Evolutionary conservation across 176 grass and related monocot species (phyloP).

Genomic region (Chloris gayana): DNA sequence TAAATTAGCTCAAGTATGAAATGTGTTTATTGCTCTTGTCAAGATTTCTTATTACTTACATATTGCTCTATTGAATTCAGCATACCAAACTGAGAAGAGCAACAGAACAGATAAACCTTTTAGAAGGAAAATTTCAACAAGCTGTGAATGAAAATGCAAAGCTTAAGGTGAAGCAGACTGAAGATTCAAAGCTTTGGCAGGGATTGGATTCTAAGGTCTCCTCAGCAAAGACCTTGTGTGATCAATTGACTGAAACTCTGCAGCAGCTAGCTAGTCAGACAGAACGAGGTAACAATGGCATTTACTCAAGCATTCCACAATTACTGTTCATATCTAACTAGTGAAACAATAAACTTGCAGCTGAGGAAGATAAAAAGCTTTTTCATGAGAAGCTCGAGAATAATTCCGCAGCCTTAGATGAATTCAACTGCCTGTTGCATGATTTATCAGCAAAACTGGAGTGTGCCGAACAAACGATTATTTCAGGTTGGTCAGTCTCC

Average conservation of each 20-base stretch:
- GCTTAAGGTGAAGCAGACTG: constrained; percentile 75
- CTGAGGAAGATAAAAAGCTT: constrained; percentile 72
- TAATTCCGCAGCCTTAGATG: constrained; percentile 69
- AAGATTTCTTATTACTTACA: constrained; percentile 35
- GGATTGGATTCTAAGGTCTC: constrained; percentile 84
- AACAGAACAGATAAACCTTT: constrained; percentile 73
- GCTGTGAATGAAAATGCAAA: constrained; percentile 82
- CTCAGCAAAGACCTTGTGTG: constrained; percentile 73
- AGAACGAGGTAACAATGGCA: constrained; percentile 49
- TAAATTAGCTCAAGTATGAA: constrained; percentile 8
- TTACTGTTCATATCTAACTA: constrained; percentile 35
- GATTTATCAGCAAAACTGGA: constrained; percentile 71
- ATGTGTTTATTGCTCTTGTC: not conserved
- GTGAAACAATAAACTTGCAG: constrained; percentile 48
- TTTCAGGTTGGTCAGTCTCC: constrained; percentile 47
- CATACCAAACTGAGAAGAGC: constrained; percentile 70
- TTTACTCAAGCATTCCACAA: constrained; percentile 13
- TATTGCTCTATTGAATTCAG: constrained; percentile 33
- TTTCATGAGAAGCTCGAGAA: constrained; percentile 68
- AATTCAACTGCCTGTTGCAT: constrained; percentile 56
- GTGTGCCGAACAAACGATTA: constrained; percentile 55
- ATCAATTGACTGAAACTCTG: constrained; percentile 85
- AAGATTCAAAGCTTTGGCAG: constrained; percentile 82
- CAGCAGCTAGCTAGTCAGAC: constrained; percentile 67
- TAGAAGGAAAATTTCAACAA: constrained; percentile 80